A percentile compares a stretch with the other conserved stretches of the same genome.
phyloP scores from a whole-genome alignment of 768 basidiomycete species.

The Leccinum disarticulatum region DNA sequence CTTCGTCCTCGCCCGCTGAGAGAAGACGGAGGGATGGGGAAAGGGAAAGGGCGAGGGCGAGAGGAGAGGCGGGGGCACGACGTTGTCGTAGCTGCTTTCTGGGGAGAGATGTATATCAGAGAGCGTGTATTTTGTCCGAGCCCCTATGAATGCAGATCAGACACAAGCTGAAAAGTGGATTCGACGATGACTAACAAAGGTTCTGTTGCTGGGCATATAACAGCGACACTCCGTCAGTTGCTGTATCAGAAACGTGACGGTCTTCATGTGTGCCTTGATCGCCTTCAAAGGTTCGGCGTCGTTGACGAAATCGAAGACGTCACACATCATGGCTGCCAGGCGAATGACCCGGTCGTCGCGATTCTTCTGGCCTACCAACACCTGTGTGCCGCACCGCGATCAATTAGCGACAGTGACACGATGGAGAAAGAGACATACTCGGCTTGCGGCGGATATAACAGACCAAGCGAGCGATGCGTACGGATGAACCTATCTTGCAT shows the following conservation, averaged over 20 bases:
- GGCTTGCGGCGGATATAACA: neutral
- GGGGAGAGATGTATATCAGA: neutral
- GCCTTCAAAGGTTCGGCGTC: neutral
- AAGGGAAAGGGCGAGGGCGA: too few relatives aligned
- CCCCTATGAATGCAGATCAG: neutral
- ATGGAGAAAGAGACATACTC: neutral
- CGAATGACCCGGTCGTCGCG: neutral
- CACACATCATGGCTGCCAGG: neutral
- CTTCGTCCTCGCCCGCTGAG: too few relatives aligned
- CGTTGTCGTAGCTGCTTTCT: too few relatives aligned
- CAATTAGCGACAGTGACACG: neutral
- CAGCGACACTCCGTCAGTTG: neutral
- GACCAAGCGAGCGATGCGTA: neutral
- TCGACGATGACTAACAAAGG: neutral
- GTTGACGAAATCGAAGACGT: neutral
- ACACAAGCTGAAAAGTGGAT: neutral
- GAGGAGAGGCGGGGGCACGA: too few relatives aligned
- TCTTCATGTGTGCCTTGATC: neutral
- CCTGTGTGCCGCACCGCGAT: neutral
- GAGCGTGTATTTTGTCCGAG: neutral
- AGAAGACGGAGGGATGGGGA: too few relatives aligned
- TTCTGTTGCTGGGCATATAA: neutral
- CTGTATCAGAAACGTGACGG: neutral
- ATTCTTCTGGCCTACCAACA: neutral
- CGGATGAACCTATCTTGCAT: neutral